Evolutionary conservation across 169 alveolate genomes (phyloP).

Genomic region (Plasmodium cynomolgi): DNA sequence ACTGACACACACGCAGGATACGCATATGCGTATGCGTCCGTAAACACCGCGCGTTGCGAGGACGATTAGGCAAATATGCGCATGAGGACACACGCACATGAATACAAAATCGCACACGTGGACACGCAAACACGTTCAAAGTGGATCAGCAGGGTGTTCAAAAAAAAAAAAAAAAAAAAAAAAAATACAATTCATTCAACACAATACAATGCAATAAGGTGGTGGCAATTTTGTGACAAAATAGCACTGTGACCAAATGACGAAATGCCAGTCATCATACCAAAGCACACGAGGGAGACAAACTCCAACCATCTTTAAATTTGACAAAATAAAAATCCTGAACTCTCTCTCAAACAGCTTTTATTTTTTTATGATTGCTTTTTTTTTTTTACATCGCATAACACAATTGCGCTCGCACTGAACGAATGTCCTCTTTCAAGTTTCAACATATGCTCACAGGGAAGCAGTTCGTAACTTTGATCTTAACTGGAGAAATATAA

Average conservation of each 20-base stretch:
- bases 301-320: neutral
- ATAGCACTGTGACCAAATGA: neutral
- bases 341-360: neutral
- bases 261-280: neutral
- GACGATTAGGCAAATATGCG: neutral
- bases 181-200: neutral
- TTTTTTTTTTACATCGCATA: neutral
- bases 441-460: constrained; percentile 4
- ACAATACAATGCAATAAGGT: neutral
- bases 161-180: neutral
- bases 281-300: neutral
- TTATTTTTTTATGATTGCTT: neutral
- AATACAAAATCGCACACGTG: neutral
- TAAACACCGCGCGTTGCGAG: neutral
- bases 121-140: neutral
- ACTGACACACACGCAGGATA: neutral
- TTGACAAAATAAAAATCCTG: neutral
- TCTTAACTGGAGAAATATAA: neutral
- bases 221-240: constrained; percentile 5
- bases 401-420: neutral
- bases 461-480: constrained; percentile 34
- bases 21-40: neutral
- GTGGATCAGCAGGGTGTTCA: neutral
- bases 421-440: constrained; percentile 12
- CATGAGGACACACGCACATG: neutral